Evolutionary conservation across 495 filamentous ascomycete genomes (phyloP).

Genomic region (Annulohypoxylon bovei): DNA sequence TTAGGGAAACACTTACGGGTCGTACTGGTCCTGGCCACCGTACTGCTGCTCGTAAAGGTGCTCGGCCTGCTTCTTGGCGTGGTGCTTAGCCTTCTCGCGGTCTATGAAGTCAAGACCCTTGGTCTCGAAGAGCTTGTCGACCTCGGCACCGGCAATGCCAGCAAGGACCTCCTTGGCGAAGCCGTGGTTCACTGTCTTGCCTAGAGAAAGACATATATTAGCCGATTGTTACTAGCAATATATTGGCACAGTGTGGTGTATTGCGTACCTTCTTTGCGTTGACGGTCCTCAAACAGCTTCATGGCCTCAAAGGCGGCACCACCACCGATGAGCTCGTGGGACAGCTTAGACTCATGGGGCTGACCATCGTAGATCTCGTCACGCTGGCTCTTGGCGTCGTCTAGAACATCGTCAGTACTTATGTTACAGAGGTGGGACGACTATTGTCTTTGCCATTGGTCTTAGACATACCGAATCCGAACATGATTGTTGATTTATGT

Average conservation of each 20-base stretch:
- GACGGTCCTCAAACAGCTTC: slow-evolving; percentile 80
- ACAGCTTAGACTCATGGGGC: slow-evolving; percentile 68
- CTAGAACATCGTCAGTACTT: slow-evolving; percentile 30
- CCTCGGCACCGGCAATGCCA: slow-evolving; percentile 75
- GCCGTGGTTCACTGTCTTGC: slow-evolving; percentile 73
- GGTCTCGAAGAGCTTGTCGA: slow-evolving; percentile 82
- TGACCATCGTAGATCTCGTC: slow-evolving; percentile 65
- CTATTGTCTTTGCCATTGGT: background rate
- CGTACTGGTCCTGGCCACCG: slow-evolving; percentile 56
- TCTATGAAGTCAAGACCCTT: slow-evolving; percentile 79
- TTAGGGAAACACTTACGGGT: slow-evolving; percentile 55
- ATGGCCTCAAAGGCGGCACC: slow-evolving; percentile 83
- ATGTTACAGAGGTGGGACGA: background rate
- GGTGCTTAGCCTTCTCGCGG: slow-evolving; percentile 69
- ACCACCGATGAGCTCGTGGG: slow-evolving; percentile 78
- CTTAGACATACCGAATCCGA: slow-evolving; percentile 51
- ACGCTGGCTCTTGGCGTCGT: slow-evolving; percentile 63
- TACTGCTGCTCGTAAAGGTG: slow-evolving; percentile 71
- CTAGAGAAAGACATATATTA: slow-evolving; percentile 48
- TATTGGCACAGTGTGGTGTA: background rate
- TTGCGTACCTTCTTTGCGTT: slow-evolving; percentile 72
- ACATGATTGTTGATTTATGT: slow-evolving; percentile 46
- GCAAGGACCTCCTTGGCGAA: slow-evolving; percentile 82
- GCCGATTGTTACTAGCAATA: background rate
- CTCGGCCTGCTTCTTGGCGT: slow-evolving; percentile 73